Evolutionary conservation across 2,329 filamentous ascomycete species (phyloP), one percentile per base, ranked within the genome.

Genomic region (Neofusicoccum umdonicola): DNA sequence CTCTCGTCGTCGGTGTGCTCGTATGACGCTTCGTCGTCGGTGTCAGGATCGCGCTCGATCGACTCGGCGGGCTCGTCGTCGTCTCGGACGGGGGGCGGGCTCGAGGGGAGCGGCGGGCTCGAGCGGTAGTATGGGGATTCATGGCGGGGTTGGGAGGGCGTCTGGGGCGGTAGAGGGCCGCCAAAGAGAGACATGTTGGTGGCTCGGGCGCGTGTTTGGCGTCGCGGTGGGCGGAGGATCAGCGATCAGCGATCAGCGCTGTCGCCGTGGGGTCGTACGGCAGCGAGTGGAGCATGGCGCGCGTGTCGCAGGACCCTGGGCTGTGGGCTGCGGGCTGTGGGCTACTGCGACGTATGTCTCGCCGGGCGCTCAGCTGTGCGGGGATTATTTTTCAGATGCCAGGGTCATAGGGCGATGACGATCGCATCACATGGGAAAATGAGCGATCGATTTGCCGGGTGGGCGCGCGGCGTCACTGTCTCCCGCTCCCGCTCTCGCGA

Each of bases 1-100:
- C 67, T 37, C 11, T 71, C 34, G 60, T 67, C 42, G 63, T 68
- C 57, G 9, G 12, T 51, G 41, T 31, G n/a, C 19, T 65, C 34
- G 22, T 60, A 19, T n/a, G 48, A 22, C 2, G 61, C 50, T 13
- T 50, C 41, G 37, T 35, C 42, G 45, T 64, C 52, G 31, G 42
- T 13, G 52, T 9, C 12, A 2, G 13, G 35, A 12, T 58, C 19
- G 45, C 22, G 63, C 45, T 65, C 63, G 44, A 60, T 52, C 15
- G 63, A 51, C 15, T 37, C 35, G 44, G 54, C 35, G 17, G 52
- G 63, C 12, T 34, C 41, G 7, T 63, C 39, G 13, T 31, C 8
- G 37, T 48, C 57, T 9, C 7, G 3, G 2, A 45, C 12, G n/a
- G 17, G 63, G 12, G 54, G 63, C 3, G 51, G 51, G 62, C 62